Conservation (phyloP, 1,284 basidiomycete genomes). For the Psilocybe mexicana region DNA sequence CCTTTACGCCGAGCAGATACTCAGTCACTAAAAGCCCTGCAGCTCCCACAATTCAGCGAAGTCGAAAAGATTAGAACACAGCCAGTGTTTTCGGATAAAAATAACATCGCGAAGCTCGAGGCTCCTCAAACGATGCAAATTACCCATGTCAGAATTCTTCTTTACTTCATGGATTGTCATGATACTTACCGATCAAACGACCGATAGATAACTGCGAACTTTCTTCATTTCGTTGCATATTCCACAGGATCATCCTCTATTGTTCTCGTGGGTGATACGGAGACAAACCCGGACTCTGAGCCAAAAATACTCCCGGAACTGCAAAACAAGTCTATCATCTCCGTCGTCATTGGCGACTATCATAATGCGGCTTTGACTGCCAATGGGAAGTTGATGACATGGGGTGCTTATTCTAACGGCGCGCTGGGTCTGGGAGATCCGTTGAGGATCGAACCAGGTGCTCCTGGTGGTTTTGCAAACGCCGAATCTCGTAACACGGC, state of each 20-base stretch:
- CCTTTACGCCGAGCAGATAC: conserved; percentile 11
- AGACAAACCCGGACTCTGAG: conserved; percentile 39
- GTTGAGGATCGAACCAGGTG: conserved; percentile 44
- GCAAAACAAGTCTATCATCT: conserved; percentile 76
- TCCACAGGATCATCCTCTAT: conserved; percentile 67
- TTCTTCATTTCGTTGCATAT: conserved; percentile 78
- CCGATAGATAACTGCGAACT: conserved; percentile 81
- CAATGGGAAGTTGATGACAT: conserved; percentile 77
- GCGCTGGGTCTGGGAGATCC: conserved; percentile 85
- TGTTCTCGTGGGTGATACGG: conserved; percentile 61
- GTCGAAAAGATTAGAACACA: conserved; percentile 46
- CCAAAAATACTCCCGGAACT: conserved; percentile 70
- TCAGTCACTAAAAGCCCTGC: conserved; percentile 11
- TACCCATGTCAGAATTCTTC: conserved; percentile 59
- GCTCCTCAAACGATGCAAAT: conserved; percentile 54
- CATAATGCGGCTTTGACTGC: conserved; percentile 84
- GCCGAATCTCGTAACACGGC: conserved; percentile 37
- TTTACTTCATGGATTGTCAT: conserved; percentile 11
- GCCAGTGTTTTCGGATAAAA: conserved; percentile 39
- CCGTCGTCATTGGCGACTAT: conserved; percentile 87
- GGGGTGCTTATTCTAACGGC: conserved; percentile 79
- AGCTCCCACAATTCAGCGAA: conserved; percentile 76
- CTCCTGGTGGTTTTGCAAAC: conserved; percentile 60
- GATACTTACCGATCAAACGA: conserved; percentile 41
- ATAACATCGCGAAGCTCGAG: conserved; percentile 30